phyloP scores from a whole-genome alignment of 495 filamentous ascomycete species.

The Podospora fimiseda region DNA sequence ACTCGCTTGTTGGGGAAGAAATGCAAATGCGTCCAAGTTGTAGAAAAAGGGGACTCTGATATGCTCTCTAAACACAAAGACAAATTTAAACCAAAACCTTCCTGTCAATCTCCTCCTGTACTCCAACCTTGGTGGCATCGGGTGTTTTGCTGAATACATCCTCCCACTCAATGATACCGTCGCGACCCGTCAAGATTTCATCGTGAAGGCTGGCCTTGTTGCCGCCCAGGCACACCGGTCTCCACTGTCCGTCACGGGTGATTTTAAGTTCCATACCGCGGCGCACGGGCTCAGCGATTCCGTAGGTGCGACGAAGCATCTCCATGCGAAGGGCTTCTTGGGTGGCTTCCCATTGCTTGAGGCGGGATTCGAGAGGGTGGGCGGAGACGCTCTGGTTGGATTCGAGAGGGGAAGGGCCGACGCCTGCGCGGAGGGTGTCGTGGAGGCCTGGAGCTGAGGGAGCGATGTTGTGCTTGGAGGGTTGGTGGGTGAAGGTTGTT shows the following conservation, averaged over 20 bases:
- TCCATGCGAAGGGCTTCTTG: conserved; percentile 86
- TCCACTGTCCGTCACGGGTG: conserved; percentile 50
- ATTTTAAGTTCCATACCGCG: conserved; percentile 96
- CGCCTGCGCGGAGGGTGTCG: conserved; percentile 80
- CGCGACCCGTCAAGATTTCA: conserved; percentile 77
- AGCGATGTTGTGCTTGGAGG: conserved; percentile 53
- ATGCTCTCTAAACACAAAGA: too few relatives aligned
- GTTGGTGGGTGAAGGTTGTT: conserved; percentile 52
- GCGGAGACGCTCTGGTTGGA: conserved; percentile 43
- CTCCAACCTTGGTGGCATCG: conserved; percentile 57
- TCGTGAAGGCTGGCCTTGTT: conserved; percentile 51
- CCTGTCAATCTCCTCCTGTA: conserved; percentile 93
- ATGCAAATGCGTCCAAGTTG: too few relatives aligned
- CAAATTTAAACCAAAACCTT: conserved; percentile 55
- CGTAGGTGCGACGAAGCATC: conserved; percentile 72
- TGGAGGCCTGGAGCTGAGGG: conserved; percentile 87
- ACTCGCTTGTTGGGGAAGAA: too few relatives aligned
- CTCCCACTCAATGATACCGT: conserved; percentile 76
- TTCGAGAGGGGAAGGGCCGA: conserved; percentile 50
- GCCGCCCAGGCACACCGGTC: conserved; percentile 41
- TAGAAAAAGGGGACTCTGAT: not conserved
- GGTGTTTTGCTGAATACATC: conserved; percentile 78
- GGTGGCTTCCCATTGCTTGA: conserved; percentile 74
- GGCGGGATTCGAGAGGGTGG: conserved; percentile 87
- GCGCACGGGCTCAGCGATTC: conserved; percentile 87